Conservation (phyloP, 345 rosid genomes). For the Heritiera littoralis region DNA sequence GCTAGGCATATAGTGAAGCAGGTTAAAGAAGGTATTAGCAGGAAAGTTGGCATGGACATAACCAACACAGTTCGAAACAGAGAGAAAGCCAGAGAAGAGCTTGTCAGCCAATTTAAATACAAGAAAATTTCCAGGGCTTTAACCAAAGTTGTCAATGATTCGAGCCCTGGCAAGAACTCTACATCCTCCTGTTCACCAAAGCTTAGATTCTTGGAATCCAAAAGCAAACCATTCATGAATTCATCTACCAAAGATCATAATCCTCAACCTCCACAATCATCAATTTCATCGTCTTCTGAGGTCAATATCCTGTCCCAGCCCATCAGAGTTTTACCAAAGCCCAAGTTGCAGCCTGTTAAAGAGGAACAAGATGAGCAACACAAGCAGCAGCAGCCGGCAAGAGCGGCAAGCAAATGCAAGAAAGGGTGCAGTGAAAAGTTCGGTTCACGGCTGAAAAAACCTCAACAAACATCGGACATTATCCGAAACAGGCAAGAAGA, state of each 20-base stretch:
- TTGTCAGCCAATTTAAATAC: slow-evolving; percentile 36
- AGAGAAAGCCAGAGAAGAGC: slow-evolving; percentile 45
- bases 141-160: slow-evolving; percentile 27
- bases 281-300: slow-evolving; percentile 14
- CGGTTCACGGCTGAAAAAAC: slow-evolving; percentile 42
- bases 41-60: slow-evolving; percentile 72
- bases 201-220: slow-evolving; percentile 43
- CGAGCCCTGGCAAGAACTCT: slow-evolving; percentile 37
- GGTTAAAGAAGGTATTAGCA: slow-evolving; percentile 63
- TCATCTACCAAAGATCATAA: slow-evolving; percentile 27
- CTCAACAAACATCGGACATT: slow-evolving; percentile 42
- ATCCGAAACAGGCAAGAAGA: slow-evolving; percentile 65
- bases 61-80: slow-evolving; percentile 62
- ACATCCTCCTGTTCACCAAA: slow-evolving; percentile 54
- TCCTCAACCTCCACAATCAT: slow-evolving; percentile 27
- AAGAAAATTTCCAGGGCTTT: slow-evolving; percentile 50
- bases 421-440: slow-evolving; percentile 37
- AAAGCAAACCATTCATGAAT: slow-evolving; percentile 29
- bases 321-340: slow-evolving; percentile 31
- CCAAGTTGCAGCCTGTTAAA: slow-evolving; percentile 22
- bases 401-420: slow-evolving; percentile 38
- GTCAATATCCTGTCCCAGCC: slow-evolving; percentile 13
- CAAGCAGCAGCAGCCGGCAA: slow-evolving; percentile 21
- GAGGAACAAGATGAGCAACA: slow-evolving; percentile 24
- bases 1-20: slow-evolving; percentile 82